These are phyloP conservation scores for Moricandia arvensis DNA, from an alignment of 345 rosid species.

Conservation along the genomic window DNA sequence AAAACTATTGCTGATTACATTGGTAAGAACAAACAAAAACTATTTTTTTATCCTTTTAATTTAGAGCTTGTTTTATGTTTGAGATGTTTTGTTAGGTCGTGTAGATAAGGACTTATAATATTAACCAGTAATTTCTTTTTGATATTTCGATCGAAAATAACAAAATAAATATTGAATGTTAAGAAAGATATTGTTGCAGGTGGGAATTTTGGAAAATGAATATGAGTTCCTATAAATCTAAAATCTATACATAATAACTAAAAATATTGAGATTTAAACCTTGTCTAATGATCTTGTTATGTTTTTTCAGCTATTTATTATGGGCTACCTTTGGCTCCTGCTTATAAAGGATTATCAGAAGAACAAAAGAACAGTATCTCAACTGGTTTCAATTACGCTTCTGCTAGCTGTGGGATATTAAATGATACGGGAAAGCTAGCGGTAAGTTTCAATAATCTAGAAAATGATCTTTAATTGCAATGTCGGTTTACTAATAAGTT, in stretches of 20 bases:
- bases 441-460: slow-evolving; percentile 20
- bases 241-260: neutral
- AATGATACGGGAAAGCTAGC: neutral
- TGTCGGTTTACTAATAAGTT: neutral
- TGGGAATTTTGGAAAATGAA: neutral
- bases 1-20: slow-evolving; percentile 42
- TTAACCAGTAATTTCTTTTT: neutral
- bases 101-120: neutral
- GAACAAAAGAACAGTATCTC: slow-evolving; percentile 19
- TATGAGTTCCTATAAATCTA: neutral
- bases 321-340: slow-evolving; percentile 33
- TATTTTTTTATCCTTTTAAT: neutral
- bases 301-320: slow-evolving; percentile 29
- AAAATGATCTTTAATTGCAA: neutral
- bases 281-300: neutral
- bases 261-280: neutral
- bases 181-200: too few relatives aligned
- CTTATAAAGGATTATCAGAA: slow-evolving; percentile 29
- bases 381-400: slow-evolving; percentile 39
- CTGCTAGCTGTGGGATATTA: slow-evolving; percentile 38
- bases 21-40: slow-evolving; percentile 33
- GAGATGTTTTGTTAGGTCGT: neutral
- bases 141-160: neutral
- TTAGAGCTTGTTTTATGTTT: neutral
- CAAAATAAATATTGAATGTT: too few relatives aligned